Evolutionary conservation across 805 yeast species (phyloP), one percentile per base, ranked within the genome.

Genomic region (Lachancea kluyveri): DNA sequence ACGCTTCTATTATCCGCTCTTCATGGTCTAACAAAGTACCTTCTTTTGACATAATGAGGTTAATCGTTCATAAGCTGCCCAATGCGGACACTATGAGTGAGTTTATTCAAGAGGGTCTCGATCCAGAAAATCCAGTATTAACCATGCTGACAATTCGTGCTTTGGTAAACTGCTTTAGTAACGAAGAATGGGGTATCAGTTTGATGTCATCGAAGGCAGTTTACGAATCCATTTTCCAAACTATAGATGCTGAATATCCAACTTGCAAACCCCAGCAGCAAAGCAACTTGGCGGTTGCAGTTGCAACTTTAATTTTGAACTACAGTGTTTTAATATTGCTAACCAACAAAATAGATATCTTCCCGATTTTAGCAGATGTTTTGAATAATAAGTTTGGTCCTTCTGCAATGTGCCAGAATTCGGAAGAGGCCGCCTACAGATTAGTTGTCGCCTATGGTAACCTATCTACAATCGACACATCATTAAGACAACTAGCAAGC

Each of bases 391-490:
- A 52, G 17, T 53, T 50, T 27, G 57, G 53, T 4, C 42, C 45
- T 3, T 45, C 60, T 6, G 57, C 59, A 6, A 37, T 42, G 2
- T 49, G 48, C 17, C 52, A 48, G 21, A 46, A 58, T 1, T 70
- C 70, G 22, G 68, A 74, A 23, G 95, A 84, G 54, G 73, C 87
- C 2, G 72, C 76, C 0, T 84, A 83, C 52, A 67, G 95, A 48
- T 42, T 77, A 14, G 41, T 69, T 8, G 64, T 83, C 16, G 77
- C 81, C 0, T 67, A 65, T 36, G 94, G 92, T 3, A 82, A 84
- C 28, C 41, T 77, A 21, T 46, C 68, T 12, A 52, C 55, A 4
- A 42, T 58, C 2, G 62, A 62, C 22, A 47, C 53, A 1, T 35
- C 55, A 1, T 39, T 54, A 18, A 52, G 35, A 22, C 54, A 54